Percentiles rank a stretch among this genome's conserved stretches.
Conservation (phyloP, 441 rosid genomes). For the Viola pubescens region DNA sequence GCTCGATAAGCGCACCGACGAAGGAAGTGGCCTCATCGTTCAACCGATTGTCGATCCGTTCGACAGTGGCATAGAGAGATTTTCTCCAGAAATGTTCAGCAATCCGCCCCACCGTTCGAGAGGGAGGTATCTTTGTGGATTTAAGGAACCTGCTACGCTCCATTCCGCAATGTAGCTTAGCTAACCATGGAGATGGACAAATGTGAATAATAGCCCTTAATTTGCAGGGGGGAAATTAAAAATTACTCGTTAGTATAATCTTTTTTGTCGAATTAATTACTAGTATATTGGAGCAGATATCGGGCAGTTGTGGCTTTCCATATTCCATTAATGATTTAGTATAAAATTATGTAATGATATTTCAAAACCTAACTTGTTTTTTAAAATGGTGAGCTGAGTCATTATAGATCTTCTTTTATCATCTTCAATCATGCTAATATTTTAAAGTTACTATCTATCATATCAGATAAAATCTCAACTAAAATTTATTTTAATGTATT, state of each 20-base stretch:
- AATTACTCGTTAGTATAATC: neutral
- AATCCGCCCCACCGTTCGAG: constrained; percentile 3
- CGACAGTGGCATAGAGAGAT: constrained; percentile 21
- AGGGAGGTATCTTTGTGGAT: constrained; percentile 46
- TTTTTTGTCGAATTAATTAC: neutral
- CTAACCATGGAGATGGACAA: neutral
- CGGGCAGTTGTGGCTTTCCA: neutral
- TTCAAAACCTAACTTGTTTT: no score
- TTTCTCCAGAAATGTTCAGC: neutral
- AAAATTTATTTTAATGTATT: no score
- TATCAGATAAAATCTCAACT: no score
- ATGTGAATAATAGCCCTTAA: neutral
- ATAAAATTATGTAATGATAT: no score
- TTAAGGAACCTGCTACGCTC: constrained; percentile 41
- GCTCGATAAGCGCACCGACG: constrained; percentile 49
- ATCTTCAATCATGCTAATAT: no score
- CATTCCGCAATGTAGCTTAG: constrained; percentile 52
- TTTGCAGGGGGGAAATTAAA: neutral
- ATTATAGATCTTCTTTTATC: no score
- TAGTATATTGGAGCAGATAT: neutral
- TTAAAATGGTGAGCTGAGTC: no score
- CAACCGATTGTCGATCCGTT: constrained; percentile 23
- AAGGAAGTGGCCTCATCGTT: constrained; percentile 10
- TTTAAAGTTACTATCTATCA: no score
- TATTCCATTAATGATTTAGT: no score